Conservation (phyloP, 495 filamentous ascomycete species). For the Penicillium diatomitis region DNA sequence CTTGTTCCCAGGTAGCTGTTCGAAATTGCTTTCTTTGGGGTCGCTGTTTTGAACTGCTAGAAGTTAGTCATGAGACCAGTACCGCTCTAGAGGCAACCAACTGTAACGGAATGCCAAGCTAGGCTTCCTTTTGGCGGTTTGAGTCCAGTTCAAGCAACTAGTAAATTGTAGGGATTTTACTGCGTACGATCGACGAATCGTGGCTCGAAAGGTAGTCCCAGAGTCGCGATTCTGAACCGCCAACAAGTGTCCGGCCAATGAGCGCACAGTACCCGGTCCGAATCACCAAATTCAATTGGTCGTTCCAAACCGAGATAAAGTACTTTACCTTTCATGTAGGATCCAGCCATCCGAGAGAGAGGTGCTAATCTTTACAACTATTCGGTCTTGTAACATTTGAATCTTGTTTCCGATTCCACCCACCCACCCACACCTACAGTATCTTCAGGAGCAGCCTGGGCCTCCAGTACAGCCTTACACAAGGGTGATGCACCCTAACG, state of each 20-base stretch:
- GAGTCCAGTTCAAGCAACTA: neutral
- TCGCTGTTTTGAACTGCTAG: neutral
- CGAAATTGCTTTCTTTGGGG: neutral
- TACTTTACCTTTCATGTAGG: neutral
- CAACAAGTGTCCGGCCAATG: conserved; percentile 19
- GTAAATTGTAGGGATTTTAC: neutral
- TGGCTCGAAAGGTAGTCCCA: neutral
- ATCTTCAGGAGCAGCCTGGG: neutral
- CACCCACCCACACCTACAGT: neutral
- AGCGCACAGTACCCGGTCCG: neutral
- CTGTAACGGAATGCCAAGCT: neutral
- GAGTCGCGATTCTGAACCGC: neutral
- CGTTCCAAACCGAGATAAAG: neutral
- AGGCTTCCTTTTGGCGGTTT: neutral
- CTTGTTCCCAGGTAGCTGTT: neutral
- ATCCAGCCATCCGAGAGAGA: neutral
- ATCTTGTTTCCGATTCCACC: neutral
- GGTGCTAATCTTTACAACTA: neutral
- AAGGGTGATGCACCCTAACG: neutral
- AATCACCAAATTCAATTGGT: neutral
- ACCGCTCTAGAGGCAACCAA: neutral
- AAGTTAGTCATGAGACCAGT: neutral
- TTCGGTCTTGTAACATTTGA: neutral
- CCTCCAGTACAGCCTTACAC: neutral
- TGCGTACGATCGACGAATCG: neutral